Conservation (phyloP, 371 early-diverging fungal genomes). For the Syncephalastrum monosporum region DNA sequence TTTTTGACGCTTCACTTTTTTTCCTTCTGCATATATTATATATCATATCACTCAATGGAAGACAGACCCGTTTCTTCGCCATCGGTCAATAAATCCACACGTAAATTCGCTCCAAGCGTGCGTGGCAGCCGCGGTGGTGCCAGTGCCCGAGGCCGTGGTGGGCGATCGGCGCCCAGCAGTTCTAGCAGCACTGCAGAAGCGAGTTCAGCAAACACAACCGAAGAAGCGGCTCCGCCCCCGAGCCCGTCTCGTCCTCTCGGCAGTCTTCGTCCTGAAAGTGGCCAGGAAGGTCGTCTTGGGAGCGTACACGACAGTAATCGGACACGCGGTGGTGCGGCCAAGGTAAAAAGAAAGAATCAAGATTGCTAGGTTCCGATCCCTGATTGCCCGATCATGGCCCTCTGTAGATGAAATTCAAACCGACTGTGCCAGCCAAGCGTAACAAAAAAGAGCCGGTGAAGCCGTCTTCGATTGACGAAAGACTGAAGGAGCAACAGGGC, state of each 20-base stretch:
- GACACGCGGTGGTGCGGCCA: slow-evolving; percentile 49
- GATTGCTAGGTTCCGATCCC: background rate
- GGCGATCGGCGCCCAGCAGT: slow-evolving; percentile 6
- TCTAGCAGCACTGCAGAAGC: slow-evolving; percentile 7
- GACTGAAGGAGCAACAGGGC: slow-evolving; percentile 25
- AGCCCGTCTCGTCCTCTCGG: slow-evolving; percentile 25
- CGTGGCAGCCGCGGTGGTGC: slow-evolving; percentile 19
- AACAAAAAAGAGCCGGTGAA: slow-evolving; percentile 59
- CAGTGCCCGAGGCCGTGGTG: slow-evolving; percentile 1
- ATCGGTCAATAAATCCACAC: slow-evolving; percentile 32
- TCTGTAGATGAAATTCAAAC: slow-evolving; percentile 62
- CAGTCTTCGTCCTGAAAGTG: slow-evolving; percentile 34
- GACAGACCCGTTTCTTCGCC: slow-evolving; percentile 13
- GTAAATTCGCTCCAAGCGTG: slow-evolving; percentile 37
- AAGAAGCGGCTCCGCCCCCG: slow-evolving; percentile 1
- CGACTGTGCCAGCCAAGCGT: slow-evolving; percentile 60
- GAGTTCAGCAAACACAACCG: background rate
- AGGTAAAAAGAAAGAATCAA: slow-evolving; percentile 25
- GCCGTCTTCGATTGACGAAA: slow-evolving; percentile 41
- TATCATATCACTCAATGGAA: slow-evolving; percentile 29
- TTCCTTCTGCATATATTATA: too few species aligned
- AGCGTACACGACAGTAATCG: slow-evolving; percentile 46
- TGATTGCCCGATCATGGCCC: background rate
- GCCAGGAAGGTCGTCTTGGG: slow-evolving; percentile 35
- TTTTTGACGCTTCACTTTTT: too few species aligned